These are phyloP conservation scores for Musa itinerans DNA, from an alignment of 176 grass and related monocot species.

Conservation along the genomic window DNA sequence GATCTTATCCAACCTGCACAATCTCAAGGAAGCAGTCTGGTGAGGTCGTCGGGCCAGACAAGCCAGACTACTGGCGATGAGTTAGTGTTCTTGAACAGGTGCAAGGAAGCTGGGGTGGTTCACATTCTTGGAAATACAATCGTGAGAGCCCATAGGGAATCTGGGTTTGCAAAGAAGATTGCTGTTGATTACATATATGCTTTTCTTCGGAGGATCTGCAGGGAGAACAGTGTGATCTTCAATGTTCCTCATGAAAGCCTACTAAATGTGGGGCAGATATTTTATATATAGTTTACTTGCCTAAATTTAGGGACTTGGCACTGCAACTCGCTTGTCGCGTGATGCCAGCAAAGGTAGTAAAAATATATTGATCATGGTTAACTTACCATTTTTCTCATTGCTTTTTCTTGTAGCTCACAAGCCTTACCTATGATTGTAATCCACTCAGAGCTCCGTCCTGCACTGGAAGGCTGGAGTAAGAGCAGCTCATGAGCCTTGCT, in stretches of 20 bases:
- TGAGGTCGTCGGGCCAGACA: conserved; percentile 38
- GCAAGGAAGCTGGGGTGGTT: conserved; percentile 69
- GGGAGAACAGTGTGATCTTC: conserved; percentile 70
- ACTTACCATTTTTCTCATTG: too few relatives aligned
- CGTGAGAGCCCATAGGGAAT: conserved; percentile 42
- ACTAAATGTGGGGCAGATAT: conserved; percentile 77
- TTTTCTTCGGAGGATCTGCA: conserved; percentile 54
- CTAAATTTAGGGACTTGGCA: not conserved
- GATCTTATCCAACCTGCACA: conserved; percentile 16
- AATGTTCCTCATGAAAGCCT: conserved; percentile 69
- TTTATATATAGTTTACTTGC: conserved; percentile 38
- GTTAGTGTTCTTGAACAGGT: conserved; percentile 51
- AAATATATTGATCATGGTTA: not conserved
- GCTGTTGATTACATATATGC: conserved; percentile 55
- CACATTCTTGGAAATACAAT: conserved; percentile 68
- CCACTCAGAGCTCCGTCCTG: too few relatives aligned
- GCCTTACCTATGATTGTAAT: too few relatives aligned
- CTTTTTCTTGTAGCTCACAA: too few relatives aligned
- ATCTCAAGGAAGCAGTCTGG: conserved; percentile 29
- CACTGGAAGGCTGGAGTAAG: too few relatives aligned
- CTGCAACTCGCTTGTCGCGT: not conserved
- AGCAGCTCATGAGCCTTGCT: too few relatives aligned
- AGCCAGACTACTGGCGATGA: conserved; percentile 30
- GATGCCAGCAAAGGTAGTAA: not conserved
- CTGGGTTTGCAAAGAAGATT: conserved; percentile 49